Evolutionary conservation across 2,329 filamentous ascomycete genomes (phyloP).

Genomic region (Fusarium paranaense): DNA sequence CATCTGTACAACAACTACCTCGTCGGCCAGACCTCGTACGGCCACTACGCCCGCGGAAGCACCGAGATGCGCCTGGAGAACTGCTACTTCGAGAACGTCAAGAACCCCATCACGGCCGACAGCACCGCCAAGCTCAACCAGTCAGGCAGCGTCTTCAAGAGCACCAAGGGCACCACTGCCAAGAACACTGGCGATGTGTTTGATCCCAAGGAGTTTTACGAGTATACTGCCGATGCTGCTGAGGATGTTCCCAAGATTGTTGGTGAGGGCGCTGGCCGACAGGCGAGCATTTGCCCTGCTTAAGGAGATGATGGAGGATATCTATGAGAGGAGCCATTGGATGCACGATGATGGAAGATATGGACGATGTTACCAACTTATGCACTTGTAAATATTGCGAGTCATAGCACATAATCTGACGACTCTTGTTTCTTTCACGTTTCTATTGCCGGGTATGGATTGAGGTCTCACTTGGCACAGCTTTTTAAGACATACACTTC

Average conservation of each 20-base stretch:
- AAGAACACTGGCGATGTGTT: slow-evolving; percentile 19
- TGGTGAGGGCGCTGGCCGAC: slow-evolving; percentile 31
- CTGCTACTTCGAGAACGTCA: slow-evolving; percentile 40
- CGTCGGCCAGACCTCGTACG: slow-evolving; percentile 37
- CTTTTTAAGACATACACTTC: neutral
- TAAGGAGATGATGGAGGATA: neutral
- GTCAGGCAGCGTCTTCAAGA: slow-evolving; percentile 22
- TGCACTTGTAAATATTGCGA: slow-evolving; percentile 11
- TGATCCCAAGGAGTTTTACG: slow-evolving; percentile 14
- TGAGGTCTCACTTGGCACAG: neutral
- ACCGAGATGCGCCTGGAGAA: slow-evolving; percentile 44
- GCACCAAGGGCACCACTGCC: slow-evolving; percentile 6
- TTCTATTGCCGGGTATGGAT: neutral
- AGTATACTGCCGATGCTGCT: slow-evolving; percentile 26
- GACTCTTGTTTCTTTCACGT: neutral
- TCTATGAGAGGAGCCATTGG: neutral
- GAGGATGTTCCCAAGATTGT: slow-evolving; percentile 39
- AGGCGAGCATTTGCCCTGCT: slow-evolving; percentile 39
- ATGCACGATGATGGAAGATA: neutral
- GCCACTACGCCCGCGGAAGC: slow-evolving; percentile 41
- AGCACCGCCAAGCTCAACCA: slow-evolving; percentile 20
- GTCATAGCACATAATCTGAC: neutral
- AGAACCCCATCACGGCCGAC: slow-evolving; percentile 31
- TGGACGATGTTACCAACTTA: neutral
- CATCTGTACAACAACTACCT: slow-evolving; percentile 47